Percentiles rank a stretch among this genome's conserved stretches.
Conservation (phyloP, 257 asterid species). For the Nicotiana tomentosiformis region DNA sequence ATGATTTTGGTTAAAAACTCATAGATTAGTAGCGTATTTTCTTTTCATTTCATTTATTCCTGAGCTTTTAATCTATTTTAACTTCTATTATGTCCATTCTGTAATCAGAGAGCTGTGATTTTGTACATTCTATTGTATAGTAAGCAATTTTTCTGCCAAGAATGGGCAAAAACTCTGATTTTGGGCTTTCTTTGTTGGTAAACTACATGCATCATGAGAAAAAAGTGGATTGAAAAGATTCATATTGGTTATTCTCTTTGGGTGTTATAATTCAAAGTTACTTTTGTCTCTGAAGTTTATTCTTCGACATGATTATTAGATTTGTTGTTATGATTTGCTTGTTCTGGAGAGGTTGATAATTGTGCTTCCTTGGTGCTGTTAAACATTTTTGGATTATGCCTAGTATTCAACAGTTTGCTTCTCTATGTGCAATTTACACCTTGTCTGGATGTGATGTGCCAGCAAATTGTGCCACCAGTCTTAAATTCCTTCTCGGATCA, state of each 20-base stretch:
- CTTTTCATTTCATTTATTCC: neutral
- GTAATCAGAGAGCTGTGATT: neutral
- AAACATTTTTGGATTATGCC: neutral
- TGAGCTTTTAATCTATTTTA: neutral
- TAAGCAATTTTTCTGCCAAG: conserved; percentile 5
- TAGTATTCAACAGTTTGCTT: neutral
- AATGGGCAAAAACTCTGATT: neutral
- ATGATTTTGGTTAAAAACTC: too few species aligned
- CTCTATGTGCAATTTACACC: conserved; percentile 20
- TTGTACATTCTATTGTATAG: neutral
- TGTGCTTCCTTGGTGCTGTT: conserved; percentile 11
- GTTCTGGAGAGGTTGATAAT: conserved; percentile 3
- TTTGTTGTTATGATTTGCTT: conserved; percentile 2
- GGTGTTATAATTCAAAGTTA: neutral
- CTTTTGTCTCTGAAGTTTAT: neutral
- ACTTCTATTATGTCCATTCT: neutral
- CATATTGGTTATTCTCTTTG: neutral
- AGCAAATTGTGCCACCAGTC: conserved; percentile 99
- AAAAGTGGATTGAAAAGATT: neutral
- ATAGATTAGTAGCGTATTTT: neutral
- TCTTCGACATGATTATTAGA: neutral
- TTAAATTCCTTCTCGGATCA: conserved; percentile 83
- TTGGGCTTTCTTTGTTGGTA: neutral
- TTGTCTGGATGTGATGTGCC: conserved; percentile 21
- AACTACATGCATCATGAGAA: neutral